Conservation (phyloP, 148 eudicot genomes). For the Hydrangea macrophylla region DNA sequence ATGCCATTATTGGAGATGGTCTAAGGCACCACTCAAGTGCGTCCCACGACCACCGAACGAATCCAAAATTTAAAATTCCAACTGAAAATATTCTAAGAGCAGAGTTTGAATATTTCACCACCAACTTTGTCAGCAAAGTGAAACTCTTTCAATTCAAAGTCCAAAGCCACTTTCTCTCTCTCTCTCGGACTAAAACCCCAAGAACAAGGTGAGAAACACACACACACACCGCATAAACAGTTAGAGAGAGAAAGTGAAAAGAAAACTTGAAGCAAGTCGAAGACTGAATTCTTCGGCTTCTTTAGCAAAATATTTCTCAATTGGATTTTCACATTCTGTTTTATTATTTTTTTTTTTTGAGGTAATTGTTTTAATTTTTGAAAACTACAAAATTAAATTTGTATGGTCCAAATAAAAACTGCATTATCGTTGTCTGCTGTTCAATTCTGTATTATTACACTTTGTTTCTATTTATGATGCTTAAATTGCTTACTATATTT, state of each 20-base stretch:
- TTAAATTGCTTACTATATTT: not conserved
- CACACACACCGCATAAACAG: no score
- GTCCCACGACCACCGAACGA: no score
- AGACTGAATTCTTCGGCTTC: not conserved
- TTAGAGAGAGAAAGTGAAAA: not conserved
- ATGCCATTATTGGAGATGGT: no score
- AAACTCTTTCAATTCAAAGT: not conserved
- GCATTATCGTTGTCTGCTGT: slow-evolving; percentile 1
- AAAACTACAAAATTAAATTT: not conserved
- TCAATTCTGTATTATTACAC: not conserved
- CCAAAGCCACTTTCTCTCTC: not conserved
- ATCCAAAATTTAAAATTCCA: not conserved
- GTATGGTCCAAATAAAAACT: not conserved
- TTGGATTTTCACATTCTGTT: not conserved
- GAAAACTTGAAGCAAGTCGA: not conserved
- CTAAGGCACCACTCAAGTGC: no score
- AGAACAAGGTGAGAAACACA: no score
- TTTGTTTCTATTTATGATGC: not conserved
- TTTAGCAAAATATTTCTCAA: no score
- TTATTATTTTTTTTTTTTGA: no score
- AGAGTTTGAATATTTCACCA: not conserved
- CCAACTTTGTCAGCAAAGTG: not conserved
- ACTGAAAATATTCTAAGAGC: not conserved
- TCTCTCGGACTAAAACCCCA: not conserved
- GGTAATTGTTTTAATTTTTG: no score